Evolutionary conservation across 2,329 filamentous ascomycete genomes (phyloP).

Genomic region (Sclerotinia subarctica): DNA sequence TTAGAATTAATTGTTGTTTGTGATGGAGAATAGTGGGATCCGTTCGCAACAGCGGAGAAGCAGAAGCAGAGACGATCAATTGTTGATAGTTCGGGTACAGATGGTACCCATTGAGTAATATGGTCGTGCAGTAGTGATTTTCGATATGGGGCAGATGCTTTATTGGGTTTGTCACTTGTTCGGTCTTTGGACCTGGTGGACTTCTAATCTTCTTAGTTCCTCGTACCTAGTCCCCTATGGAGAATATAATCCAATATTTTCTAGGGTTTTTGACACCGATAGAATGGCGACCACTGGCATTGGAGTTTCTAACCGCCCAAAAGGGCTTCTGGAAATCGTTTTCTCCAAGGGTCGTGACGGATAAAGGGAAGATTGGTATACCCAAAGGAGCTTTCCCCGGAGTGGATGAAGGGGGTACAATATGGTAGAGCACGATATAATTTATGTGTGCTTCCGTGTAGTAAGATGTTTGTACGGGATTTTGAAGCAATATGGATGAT

Average conservation of each 20-base stretch:
- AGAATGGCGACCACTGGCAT: constrained; percentile 1
- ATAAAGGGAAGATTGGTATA: background rate
- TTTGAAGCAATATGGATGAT: no score
- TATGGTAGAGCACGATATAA: background rate
- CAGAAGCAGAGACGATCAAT: background rate
- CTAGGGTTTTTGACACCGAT: background rate
- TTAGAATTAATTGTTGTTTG: background rate
- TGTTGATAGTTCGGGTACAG: background rate
- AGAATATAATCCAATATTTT: background rate
- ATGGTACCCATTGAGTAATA: background rate
- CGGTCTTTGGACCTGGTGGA: background rate
- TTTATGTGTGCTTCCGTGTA: no score
- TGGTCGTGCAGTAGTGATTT: constrained; percentile 6
- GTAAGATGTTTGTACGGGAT: no score
- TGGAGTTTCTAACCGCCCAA: background rate
- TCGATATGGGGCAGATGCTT: constrained; percentile 3
- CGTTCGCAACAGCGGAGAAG: background rate
- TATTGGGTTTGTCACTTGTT: constrained; percentile 3
- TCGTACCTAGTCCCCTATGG: background rate
- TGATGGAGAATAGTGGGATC: background rate
- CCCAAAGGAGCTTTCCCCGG: background rate
- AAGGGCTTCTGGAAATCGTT: background rate
- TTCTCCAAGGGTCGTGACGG: background rate
- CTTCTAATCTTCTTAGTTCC: background rate
- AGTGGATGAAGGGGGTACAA: background rate